A percentile compares a stretch with the other conserved stretches of the same genome.
Conservation (phyloP, 2,329 filamentous ascomycete species). For the Ophiostoma tasmaniense region DNA sequence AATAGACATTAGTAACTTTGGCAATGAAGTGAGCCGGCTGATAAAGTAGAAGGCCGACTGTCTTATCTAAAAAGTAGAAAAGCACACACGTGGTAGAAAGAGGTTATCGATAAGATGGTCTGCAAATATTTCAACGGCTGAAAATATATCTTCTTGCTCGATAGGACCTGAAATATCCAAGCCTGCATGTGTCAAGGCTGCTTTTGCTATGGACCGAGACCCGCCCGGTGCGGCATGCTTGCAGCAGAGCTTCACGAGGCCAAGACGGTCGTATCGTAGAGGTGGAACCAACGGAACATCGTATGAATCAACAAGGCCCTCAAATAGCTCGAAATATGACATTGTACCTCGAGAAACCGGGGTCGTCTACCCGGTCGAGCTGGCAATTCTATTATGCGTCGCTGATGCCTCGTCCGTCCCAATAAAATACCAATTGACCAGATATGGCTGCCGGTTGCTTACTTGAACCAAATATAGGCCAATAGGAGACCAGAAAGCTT, state of each 20-base stretch:
- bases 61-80: no score
- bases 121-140: neutral
- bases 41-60: no score
- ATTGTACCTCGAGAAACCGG: neutral
- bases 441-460: neutral
- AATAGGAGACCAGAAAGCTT: neutral
- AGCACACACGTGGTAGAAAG: slow-evolving; percentile 4
- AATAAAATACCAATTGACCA: neutral
- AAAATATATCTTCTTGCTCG: neutral
- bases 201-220: neutral
- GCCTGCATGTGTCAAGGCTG: neutral
- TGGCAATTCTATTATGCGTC: neutral
- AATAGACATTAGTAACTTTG: neutral
- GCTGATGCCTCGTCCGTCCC: neutral
- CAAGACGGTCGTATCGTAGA: neutral
- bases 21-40: no score
- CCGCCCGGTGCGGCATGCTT: neutral
- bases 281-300: neutral
- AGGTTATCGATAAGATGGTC: slow-evolving; percentile 5
- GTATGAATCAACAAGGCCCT: neutral
- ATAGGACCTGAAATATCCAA: neutral
- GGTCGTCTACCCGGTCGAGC: neutral
- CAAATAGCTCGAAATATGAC: neutral
- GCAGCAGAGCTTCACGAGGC: neutral
- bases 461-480: neutral